Conservation (phyloP, 2,329 filamentous ascomycete genomes). For the Emericellopsis atlantica region DNA sequence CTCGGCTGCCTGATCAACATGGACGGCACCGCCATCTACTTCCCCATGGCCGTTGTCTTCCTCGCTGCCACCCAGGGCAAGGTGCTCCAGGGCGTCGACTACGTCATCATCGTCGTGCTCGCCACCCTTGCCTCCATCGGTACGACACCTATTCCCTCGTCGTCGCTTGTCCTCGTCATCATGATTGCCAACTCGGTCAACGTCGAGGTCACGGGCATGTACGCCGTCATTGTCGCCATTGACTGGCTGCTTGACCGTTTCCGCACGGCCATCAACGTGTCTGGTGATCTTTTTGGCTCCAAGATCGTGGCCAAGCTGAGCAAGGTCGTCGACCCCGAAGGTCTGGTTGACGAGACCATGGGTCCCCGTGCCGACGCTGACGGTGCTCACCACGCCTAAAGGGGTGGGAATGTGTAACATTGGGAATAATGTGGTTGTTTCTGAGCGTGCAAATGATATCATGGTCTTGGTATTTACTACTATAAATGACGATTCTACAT, state of each 20-base stretch:
- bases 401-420: not conserved
- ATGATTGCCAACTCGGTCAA: conserved; percentile 35
- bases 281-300: conserved; percentile 29
- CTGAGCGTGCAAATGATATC: too few species aligned
- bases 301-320: conserved; percentile 13
- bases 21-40: conserved; percentile 43
- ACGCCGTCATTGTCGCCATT: conserved; percentile 38
- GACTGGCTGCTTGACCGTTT: conserved; percentile 45
- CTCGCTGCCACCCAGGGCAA: conserved; percentile 36
- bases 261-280: conserved; percentile 36
- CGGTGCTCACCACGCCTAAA: not conserved
- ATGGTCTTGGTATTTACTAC: too few species aligned
- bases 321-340: conserved; percentile 9
- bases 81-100: conserved; percentile 26
- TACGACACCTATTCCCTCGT: conserved; percentile 38
- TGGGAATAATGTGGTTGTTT: not conserved
- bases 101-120: conserved; percentile 33
- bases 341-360: conserved; percentile 1
- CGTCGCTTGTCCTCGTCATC: conserved; percentile 35
- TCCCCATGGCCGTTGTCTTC: conserved; percentile 39
- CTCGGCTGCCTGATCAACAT: conserved; percentile 37
- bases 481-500: too few species aligned
- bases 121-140: conserved; percentile 38
- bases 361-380: not conserved
- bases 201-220: conserved; percentile 33